phyloP scores from a whole-genome alignment of 148 eudicot genomes.

The Salicornia ramosissima region DNA sequence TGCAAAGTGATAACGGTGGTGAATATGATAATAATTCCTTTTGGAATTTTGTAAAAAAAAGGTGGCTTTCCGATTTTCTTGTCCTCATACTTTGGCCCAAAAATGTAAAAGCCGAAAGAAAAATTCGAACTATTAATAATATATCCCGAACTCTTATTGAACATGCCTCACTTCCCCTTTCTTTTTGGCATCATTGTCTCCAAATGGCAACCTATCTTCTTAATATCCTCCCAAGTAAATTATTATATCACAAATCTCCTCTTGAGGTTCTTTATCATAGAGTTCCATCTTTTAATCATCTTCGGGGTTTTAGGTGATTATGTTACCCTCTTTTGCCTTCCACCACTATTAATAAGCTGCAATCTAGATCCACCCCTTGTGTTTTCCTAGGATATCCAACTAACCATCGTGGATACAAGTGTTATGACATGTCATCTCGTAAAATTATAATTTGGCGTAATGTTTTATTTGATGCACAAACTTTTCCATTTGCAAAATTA shows the following conservation, averaged over 20 bases:
- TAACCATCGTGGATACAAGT: too few species aligned
- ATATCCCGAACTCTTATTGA: neutral
- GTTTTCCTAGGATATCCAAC: neutral
- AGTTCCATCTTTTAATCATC: neutral
- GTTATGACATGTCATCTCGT: neutral
- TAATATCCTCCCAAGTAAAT: neutral
- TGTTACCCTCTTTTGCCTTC: conserved; percentile 1
- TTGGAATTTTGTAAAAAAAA: too few species aligned
- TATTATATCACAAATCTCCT: neutral
- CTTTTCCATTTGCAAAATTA: neutral
- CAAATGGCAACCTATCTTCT: neutral
- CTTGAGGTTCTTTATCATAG: neutral
- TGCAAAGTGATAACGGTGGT: too few species aligned
- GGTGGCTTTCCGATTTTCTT: neutral
- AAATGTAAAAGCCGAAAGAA: neutral
- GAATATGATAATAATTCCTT: too few species aligned
- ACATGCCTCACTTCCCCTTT: neutral
- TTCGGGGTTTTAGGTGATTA: neutral
- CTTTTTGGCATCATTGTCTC: neutral
- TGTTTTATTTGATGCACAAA: neutral
- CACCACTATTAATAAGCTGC: neutral
- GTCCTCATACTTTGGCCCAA: neutral
- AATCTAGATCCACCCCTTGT: neutral
- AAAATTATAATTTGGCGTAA: conserved; percentile 6
- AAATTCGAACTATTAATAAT: neutral